These are phyloP conservation scores for Penicillium steckii DNA, from an alignment of 495 filamentous ascomycete species.

Conservation along the genomic window DNA sequence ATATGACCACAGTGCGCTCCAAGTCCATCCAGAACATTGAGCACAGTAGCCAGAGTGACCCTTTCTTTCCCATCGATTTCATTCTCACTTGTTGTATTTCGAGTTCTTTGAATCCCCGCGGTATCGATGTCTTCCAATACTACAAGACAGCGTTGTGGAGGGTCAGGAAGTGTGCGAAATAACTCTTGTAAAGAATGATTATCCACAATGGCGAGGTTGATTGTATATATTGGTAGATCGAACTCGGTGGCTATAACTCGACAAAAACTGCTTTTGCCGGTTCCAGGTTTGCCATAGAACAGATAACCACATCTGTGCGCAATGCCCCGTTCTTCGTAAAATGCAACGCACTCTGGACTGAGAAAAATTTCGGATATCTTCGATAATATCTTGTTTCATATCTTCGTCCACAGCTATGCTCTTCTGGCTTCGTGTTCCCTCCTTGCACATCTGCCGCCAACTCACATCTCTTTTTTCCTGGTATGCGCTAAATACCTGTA, in stretches of 20 bases:
- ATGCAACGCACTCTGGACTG: not conserved
- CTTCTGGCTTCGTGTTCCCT: not conserved
- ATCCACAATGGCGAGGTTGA: conserved; percentile 1
- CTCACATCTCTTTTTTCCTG: not conserved
- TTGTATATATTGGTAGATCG: not conserved
- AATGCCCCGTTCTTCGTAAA: not conserved
- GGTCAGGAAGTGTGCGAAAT: not conserved
- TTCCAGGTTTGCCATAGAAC: conserved; percentile 1
- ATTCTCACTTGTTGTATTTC: too few species aligned
- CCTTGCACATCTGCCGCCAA: not conserved
- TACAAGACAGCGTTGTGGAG: not conserved
- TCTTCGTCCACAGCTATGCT: not conserved
- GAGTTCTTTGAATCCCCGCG: not conserved
- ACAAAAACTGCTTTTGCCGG: conserved; percentile 3
- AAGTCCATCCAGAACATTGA: conserved; percentile 4
- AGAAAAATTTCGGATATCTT: not conserved
- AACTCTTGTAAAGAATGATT: not conserved
- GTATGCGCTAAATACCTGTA: not conserved
- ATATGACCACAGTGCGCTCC: not conserved
- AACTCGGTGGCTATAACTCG: not conserved
- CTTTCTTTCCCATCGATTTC: too few species aligned
- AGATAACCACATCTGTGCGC: conserved; percentile 4
- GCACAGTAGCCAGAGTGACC: too few species aligned
- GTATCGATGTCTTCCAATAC: conserved; percentile 3
- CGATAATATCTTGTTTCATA: not conserved